These are phyloP conservation scores for Suillus brevipes DNA, from an alignment of 768 basidiomycete genomes.

Conservation along the genomic window DNA sequence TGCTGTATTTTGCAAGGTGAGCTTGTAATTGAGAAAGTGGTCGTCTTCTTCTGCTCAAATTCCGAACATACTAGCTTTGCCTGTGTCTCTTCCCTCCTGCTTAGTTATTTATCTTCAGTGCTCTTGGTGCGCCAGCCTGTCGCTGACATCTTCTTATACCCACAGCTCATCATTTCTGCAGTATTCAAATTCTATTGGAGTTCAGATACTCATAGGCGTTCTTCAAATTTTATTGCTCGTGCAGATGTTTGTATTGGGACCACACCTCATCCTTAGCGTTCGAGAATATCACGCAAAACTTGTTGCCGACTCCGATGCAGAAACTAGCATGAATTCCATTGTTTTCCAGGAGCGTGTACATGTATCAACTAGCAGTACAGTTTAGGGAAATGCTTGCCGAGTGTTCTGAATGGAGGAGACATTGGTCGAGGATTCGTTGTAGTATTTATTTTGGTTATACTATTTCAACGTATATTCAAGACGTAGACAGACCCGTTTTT, in stretches of 20 bases:
- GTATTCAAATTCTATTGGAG: neutral
- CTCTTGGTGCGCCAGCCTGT: neutral
- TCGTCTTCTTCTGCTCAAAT: neutral
- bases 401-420: neutral
- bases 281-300: neutral
- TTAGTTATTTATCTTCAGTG: fast-evolving
- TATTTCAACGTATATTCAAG: too few relatives aligned
- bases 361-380: neutral
- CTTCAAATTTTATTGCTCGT: neutral
- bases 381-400: neutral
- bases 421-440: too few relatives aligned
- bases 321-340: neutral
- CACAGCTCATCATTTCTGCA: neutral
- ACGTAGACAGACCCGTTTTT: too few relatives aligned
- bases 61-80: neutral
- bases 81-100: neutral
- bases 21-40: neutral
- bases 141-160: neutral
- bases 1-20: neutral
- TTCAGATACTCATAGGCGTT: neutral
- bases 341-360: neutral
- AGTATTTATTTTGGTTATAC: too few relatives aligned
- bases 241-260: neutral
- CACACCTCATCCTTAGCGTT: neutral
- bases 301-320: neutral